phyloP scores from a whole-genome alignment of 2,329 filamentous ascomycete species.

The Coniochaeta prunicola region DNA sequence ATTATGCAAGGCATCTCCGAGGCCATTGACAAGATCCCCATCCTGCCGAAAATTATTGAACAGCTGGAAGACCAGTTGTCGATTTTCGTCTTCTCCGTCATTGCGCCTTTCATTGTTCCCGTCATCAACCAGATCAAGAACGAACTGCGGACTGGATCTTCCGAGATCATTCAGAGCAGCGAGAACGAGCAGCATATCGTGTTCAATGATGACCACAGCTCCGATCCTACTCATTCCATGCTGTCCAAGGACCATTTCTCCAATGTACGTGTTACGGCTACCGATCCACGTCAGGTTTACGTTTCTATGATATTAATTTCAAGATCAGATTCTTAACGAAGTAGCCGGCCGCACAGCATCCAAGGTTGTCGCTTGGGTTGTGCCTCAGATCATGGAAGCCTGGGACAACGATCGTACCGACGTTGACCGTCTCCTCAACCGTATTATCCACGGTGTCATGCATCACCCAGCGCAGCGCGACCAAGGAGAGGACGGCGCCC shows the following conservation, averaged over 20 bases:
- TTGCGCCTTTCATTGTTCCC: constrained; percentile 81
- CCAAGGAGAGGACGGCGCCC: constrained; percentile 60
- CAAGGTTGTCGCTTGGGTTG: constrained; percentile 73
- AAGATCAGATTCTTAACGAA: constrained; percentile 62
- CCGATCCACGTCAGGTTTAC: not conserved
- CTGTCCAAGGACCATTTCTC: constrained; percentile 93
- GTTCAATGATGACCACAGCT: constrained; percentile 68
- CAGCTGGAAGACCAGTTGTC: constrained; percentile 82
- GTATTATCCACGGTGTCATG: constrained; percentile 75
- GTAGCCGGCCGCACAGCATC: constrained; percentile 77
- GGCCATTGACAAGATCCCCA: constrained; percentile 76
- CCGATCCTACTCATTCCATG: constrained; percentile 91
- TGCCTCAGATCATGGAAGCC: constrained; percentile 80
- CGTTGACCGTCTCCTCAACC: constrained; percentile 60
- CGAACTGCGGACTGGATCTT: constrained; percentile 78
- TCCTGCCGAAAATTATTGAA: constrained; percentile 78
- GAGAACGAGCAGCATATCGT: constrained; percentile 79
- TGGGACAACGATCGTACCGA: constrained; percentile 75
- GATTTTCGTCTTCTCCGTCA: constrained; percentile 82
- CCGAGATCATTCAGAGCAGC: constrained; percentile 80
- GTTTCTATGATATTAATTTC: constrained; percentile 5
- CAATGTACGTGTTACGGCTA: constrained; percentile 46
- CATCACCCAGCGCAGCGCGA: constrained; percentile 79
- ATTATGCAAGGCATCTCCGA: constrained; percentile 72
- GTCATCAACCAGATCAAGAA: constrained; percentile 81